Base-by-base conservation (phyloP, 1,139 yeast species). In the Williopsis jadinii region DNA sequence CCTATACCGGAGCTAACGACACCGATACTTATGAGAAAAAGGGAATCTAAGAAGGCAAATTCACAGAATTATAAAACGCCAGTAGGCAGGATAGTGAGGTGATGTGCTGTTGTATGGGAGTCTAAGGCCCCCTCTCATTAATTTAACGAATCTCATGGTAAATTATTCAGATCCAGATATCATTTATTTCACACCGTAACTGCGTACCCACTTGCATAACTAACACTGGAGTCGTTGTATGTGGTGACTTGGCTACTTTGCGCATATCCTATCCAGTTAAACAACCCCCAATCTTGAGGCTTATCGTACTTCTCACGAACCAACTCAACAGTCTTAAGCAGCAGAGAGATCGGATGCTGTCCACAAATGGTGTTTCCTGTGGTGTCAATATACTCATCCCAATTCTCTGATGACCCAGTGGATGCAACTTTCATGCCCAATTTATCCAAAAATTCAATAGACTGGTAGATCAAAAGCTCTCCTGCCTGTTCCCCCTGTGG, bases 321-420 rank as follows among this genome's bases (percentile, higher is more conserved):
- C 36, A 47, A 52, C 53, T 76, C 80, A 52, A 80, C 56, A 10
- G 83, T 63, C 34, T 68, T 64, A 41, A 88, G 61, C 31, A 90
- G 60, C 11, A 87, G 69, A 2, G 77, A 73, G 34, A 92, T 68
- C 0, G 98, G 97, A 48, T 77, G 81, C 46, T 90, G 84, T 0
- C 99, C 99, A 60, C 99, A 94, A 24, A 92, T 84, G 0, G 98
- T 94, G 61, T 92, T 90, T 1, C 83, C 87, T 0, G 97, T 85
- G 2, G 53, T 50, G 3, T 63, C 63, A 9, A 92, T 75, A 56
- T 92, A 92, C 26, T 68, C 59, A 38, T 69, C 70, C 87, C 95
- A 92, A 5, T 58, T 53, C 24, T 35, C 40, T 10, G 58, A 51
- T 2, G 71, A 63, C 0, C 84, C 86, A 0, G 61, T 55, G 0